Percentiles rank a stretch among this genome's conserved stretches.
Evolutionary conservation across 805 yeast genomes (phyloP).

Genomic region (Scheffersomyces ergatensis): DNA sequence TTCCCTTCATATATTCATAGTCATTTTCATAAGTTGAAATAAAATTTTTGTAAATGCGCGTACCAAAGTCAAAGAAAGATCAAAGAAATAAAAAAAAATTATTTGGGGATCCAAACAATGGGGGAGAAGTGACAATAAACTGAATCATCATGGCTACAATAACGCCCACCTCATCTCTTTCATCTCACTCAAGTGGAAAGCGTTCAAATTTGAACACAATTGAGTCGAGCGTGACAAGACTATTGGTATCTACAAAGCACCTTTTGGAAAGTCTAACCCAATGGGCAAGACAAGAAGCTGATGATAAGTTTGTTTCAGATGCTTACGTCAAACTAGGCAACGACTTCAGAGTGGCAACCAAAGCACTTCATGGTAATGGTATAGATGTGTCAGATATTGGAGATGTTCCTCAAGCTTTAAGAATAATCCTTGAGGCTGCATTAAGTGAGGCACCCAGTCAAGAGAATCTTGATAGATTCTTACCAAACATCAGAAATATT

Average conservation of each 20-base stretch:
- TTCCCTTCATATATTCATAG: neutral
- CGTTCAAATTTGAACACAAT: constrained; percentile 46
- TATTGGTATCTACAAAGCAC: constrained; percentile 85
- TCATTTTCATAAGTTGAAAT: no score
- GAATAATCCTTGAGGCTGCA: constrained; percentile 82
- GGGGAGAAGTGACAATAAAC: no score
- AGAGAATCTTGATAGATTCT: constrained; percentile 70
- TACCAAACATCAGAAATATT: constrained; percentile 83
- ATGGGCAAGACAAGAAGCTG: constrained; percentile 83
- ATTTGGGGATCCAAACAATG: no score
- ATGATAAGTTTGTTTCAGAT: constrained; percentile 83
- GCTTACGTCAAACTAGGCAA: constrained; percentile 91
- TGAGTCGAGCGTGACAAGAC: constrained; percentile 74
- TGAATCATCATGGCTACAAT: neutral
- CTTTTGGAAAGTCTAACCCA: constrained; percentile 80
- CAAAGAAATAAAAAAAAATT: no score
- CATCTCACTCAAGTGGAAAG: constrained; percentile 7
- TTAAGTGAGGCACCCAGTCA: constrained; percentile 83
- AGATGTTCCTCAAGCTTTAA: constrained; percentile 81
- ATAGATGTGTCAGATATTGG: constrained; percentile 81
- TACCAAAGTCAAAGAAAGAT: no score
- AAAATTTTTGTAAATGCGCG: no score
- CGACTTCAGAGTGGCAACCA: constrained; percentile 82
- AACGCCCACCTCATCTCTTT: neutral
- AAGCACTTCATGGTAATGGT: constrained; percentile 76